phyloP scores from a whole-genome alignment of 2,329 filamentous ascomycete genomes.

The Plectosphaerella cucumerina region DNA sequence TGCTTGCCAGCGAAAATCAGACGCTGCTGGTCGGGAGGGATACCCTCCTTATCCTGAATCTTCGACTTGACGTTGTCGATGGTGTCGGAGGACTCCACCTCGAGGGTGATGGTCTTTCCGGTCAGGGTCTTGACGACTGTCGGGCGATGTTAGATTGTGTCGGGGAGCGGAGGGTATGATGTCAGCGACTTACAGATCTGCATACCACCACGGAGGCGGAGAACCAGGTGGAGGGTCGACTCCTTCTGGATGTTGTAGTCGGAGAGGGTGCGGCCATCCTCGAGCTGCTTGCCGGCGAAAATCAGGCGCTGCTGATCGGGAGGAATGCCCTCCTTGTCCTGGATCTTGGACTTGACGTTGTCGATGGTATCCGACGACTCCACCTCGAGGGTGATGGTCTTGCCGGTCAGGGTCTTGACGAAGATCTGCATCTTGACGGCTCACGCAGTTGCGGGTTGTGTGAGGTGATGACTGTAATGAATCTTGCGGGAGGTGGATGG shows the following conservation, averaged over 20 bases:
- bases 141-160: slow-evolving; percentile 18
- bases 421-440: slow-evolving; percentile 86
- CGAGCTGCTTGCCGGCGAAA: slow-evolving; percentile 85
- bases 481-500: slow-evolving; percentile 1
- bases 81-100: slow-evolving; percentile 36
- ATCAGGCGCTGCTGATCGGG: slow-evolving; percentile 82
- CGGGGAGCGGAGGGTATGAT: background rate
- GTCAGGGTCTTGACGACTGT: slow-evolving; percentile 73
- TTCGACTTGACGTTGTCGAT: slow-evolving; percentile 97
- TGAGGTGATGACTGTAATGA: slow-evolving; percentile 10
- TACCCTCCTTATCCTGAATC: slow-evolving; percentile 97
- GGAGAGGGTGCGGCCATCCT: slow-evolving; percentile 83
- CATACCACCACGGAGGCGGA: slow-evolving; percentile 79
- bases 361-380: slow-evolving; percentile 77
- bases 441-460: slow-evolving; percentile 14
- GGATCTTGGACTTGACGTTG: slow-evolving; percentile 86
- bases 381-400: slow-evolving; percentile 80
- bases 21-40: slow-evolving; percentile 93
- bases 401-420: slow-evolving; percentile 87
- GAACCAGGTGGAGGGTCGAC: slow-evolving; percentile 70
- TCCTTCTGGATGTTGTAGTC: slow-evolving; percentile 99
- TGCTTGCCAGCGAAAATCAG: slow-evolving; percentile 69
- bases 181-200: slow-evolving; percentile 53
- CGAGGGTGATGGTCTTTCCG: slow-evolving; percentile 53
- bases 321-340: slow-evolving; percentile 87